Conservation (phyloP, 202 grass and related monocot genomes). For the Thinopyrum obtusiflorum region DNA sequence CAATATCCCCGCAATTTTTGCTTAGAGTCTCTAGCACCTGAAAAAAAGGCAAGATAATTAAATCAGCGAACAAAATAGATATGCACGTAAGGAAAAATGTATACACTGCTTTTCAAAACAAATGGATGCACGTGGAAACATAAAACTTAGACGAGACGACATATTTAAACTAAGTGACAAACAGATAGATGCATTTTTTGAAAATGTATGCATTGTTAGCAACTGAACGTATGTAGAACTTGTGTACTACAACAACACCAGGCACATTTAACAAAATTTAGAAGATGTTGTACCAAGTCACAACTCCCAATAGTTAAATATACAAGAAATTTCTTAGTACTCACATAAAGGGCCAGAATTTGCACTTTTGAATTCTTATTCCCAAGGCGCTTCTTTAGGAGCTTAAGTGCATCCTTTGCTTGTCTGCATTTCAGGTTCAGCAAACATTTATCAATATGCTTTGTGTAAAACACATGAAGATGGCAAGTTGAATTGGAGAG, state of each 20-base stretch:
- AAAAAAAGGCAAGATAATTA: background rate
- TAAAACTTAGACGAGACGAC: conserved; percentile 1
- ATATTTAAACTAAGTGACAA: background rate
- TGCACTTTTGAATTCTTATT: conserved; percentile 95
- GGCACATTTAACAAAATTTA: background rate
- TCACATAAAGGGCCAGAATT: conserved; percentile 88
- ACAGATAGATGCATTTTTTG: background rate
- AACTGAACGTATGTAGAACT: background rate
- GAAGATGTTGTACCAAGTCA: background rate
- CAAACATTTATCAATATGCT: conserved; percentile 24
- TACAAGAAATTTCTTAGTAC: conserved; percentile 31
- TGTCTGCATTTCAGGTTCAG: conserved; percentile 61
- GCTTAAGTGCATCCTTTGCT: conserved; percentile 85
- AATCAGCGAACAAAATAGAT: conserved; percentile 13
- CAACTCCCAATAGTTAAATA: background rate
- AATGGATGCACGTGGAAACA: background rate
- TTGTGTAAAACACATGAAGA: background rate
- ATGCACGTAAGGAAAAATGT: background rate
- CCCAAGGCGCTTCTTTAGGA: conserved; percentile 96
- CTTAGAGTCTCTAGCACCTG: conserved; percentile 96
- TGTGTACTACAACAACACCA: background rate
- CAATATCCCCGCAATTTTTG: conserved; percentile 92
- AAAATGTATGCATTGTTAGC: background rate
- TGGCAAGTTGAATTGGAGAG: background rate
- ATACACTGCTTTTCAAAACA: background rate